Conservation (phyloP, 352 stramenopile genomes). For the Phytophthora sojae region DNA sequence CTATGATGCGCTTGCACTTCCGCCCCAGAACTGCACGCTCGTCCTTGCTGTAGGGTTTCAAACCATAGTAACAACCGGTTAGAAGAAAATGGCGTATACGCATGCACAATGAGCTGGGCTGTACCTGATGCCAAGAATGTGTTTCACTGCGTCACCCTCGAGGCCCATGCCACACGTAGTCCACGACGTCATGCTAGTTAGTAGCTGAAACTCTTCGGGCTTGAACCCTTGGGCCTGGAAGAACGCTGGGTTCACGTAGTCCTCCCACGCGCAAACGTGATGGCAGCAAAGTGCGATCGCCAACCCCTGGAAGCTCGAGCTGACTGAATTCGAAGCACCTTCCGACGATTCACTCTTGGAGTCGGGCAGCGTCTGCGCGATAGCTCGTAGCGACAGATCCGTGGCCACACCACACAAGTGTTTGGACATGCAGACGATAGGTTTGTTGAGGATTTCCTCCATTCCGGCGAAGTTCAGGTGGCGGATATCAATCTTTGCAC, state of each 20-base stretch:
- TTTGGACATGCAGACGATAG: constrained; percentile 87
- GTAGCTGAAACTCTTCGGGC: constrained; percentile 62
- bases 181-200: constrained; percentile 82
- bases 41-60: constrained; percentile 50
- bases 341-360: constrained; percentile 2
- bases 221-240: constrained; percentile 65
- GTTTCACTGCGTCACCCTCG: constrained; percentile 68
- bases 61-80: background rate
- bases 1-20: constrained; percentile 83
- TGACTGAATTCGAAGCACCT: constrained; percentile 23
- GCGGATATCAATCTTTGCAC: constrained; percentile 88
- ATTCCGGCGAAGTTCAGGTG: constrained; percentile 83
- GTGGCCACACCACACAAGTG: constrained; percentile 86
- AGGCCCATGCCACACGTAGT: constrained; percentile 79
- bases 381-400: constrained; percentile 77
- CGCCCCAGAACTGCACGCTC: constrained; percentile 69
- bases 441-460: constrained; percentile 50
- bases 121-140: constrained; percentile 73
- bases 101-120: background rate
- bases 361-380: constrained; percentile 60
- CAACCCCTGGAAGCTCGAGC: constrained; percentile 58
- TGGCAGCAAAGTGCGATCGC: constrained; percentile 85
- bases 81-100: constrained; percentile 3
- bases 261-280: constrained; percentile 75
- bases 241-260: constrained; percentile 78